Evolutionary conservation across 331 rosid genomes (phyloP), one percentile per base, ranked within the genome.

Genomic region (Erythrophleum ivorense): DNA sequence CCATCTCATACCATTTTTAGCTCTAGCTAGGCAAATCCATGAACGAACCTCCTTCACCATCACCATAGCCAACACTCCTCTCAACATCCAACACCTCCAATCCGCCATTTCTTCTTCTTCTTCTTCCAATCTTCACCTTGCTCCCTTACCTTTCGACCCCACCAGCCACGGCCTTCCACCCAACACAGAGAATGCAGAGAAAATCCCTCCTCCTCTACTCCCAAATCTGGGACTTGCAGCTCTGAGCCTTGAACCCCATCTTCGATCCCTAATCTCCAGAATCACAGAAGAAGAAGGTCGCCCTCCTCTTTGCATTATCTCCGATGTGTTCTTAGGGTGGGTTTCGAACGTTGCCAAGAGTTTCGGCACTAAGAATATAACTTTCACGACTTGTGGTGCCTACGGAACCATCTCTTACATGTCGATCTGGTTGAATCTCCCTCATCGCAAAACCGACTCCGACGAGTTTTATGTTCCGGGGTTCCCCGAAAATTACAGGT

Each of bases 251-350:
- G 86, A 89, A 62, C 65, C 84, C 5, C 97, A 91, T 4, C 57
- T 83, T 53, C 83, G 80, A 1, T 68, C 80, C 16, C 75, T 91
- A 0, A 66, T 93, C 78, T 68, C 87, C 18, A 55, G 77, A 4
- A 82, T 87, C 82, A 71, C 83, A 18, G 4, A 63, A 5, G 36
- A 72, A 69, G 89, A 89, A 52, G 95, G 94, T 29, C 78, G 78
- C 5, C 91, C 89, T 33, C 96, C 92, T 4, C 58, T 89, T 13
- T 88, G 91, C 31, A 55, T 85, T 4, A 84, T 93, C 49, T 88
- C 90, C 62, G 97, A 91, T 60, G 84, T 90, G 3, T 87, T 91
- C 73, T 71, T 81, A 21, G 92, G 96, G 0, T 89, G 94, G 97
- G 85, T 86, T 60, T 78, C 54, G 9, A 72, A 81, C 9, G 83